Base-by-base conservation (phyloP, 345 rosid genomes). In the Limnanthes douglasii region DNA sequence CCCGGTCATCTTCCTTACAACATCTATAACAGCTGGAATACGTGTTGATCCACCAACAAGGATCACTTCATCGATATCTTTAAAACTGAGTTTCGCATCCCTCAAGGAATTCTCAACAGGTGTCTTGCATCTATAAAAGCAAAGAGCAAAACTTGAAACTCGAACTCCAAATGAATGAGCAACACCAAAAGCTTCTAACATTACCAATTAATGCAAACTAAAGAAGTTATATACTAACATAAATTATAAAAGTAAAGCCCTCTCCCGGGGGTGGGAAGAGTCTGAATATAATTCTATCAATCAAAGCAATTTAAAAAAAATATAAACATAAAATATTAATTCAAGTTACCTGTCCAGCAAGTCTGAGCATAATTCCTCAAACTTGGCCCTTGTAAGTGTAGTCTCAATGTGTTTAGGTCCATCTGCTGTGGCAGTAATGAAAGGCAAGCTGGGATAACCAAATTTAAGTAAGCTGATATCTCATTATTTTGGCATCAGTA, bases 1-100 rank as follows among this genome's bases (percentile, higher is more conserved):
- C 32, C 94, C 86, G 2, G 92, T 90, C 61, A 84, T 14, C 70
- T 77, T 80, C 71, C 70, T 84, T 18, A 84, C 96, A 13, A 90
- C 79, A 55, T 70, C 88, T 59, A 84, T 95, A 18, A 90, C 96
- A 45, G 98, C 94, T 21, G 94, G 98, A 31, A 90, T 90, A 21
- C 95, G 92, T 18, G 98, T 90, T 25, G 98, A 90, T 23, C 98
- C 98, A 51, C 98, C 98, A 8, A 90, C 98, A 59, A 90, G 95
- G 35, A 90, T 84, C 11, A 84, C 86, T 61, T 90, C 98, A 65
- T 84, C 98, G 24, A 90, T 42, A 33, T 90, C 98, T 26, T 70
- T 80, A 36, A 77, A 62, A 39, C 94, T 53, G 15, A 90, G 84
- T 45, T 84, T 90, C 14, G 98, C 98, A 45, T 84, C 98, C 57